phyloP scores from a whole-genome alignment of 129 eudicot genomes.

The Saposhnikovia divaricata region DNA sequence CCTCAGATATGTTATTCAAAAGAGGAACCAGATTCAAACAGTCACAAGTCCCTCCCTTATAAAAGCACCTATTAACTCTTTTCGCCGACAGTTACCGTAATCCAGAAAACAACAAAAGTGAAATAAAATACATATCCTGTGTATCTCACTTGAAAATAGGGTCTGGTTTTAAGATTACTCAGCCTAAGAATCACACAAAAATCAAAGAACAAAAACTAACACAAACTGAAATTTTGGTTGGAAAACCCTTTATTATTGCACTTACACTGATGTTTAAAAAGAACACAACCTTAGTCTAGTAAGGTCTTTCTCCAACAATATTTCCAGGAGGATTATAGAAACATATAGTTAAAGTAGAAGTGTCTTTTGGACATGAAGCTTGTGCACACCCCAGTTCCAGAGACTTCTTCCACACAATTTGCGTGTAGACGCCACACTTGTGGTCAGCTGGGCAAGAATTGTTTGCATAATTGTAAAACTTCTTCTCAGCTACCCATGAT shows the following conservation, averaged over 20 bases:
- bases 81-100: background rate
- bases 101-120: background rate
- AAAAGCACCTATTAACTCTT: background rate
- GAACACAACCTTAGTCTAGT: conserved; percentile 16
- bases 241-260: background rate
- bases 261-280: background rate
- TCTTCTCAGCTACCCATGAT: conserved; percentile 71
- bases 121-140: background rate
- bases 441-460: conserved; percentile 56
- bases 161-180: background rate
- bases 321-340: conserved; percentile 91
- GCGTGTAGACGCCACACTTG: conserved; percentile 82
- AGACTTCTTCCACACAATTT: conserved; percentile 84
- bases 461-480: conserved; percentile 46
- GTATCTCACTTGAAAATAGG: background rate
- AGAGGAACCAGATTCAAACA: background rate
- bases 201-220: background rate
- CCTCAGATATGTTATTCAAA: background rate
- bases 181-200: background rate
- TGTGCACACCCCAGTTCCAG: conserved; percentile 69
- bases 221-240: background rate
- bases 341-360: conserved; percentile 57
- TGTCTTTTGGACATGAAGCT: conserved; percentile 45
- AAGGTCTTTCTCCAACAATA: conserved; percentile 76
- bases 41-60: background rate